Evolutionary conservation across 257 asterid genomes (phyloP).

Genomic region (Parsonsia alboflavescens): DNA sequence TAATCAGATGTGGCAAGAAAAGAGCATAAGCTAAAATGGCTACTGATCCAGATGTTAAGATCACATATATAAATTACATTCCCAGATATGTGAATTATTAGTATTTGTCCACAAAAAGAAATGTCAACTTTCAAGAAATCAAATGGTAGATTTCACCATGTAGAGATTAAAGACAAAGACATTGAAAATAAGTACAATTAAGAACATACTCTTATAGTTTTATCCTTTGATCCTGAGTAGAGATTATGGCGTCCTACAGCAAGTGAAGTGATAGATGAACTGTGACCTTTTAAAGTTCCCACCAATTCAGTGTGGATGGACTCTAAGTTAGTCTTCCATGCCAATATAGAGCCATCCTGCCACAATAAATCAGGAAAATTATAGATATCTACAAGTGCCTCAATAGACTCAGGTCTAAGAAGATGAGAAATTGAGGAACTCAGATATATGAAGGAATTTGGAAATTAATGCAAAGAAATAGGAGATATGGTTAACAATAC

Average conservation of each 20-base stretch:
- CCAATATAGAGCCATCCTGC: conserved; percentile 59
- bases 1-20: no score
- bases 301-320: conserved; percentile 23
- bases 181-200: not conserved
- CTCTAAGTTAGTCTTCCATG: conserved; percentile 40
- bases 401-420: not conserved
- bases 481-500: not conserved
- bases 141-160: no score
- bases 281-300: conserved; percentile 40
- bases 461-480: not conserved
- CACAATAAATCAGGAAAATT: not conserved
- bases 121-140: no score
- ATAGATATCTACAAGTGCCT: not conserved
- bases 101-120: no score
- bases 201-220: conserved; percentile 39
- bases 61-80: no score
- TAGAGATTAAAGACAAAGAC: not conserved
- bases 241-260: conserved; percentile 40
- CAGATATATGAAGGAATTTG: not conserved
- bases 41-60: no score
- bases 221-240: conserved; percentile 53
- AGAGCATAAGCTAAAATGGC: no score
- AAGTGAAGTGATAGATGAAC: conserved; percentile 36
- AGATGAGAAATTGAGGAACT: not conserved
- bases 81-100: no score